Evolutionary conservation across 306 rosid species (phyloP).

Genomic region (Alnus glutinosa): DNA sequence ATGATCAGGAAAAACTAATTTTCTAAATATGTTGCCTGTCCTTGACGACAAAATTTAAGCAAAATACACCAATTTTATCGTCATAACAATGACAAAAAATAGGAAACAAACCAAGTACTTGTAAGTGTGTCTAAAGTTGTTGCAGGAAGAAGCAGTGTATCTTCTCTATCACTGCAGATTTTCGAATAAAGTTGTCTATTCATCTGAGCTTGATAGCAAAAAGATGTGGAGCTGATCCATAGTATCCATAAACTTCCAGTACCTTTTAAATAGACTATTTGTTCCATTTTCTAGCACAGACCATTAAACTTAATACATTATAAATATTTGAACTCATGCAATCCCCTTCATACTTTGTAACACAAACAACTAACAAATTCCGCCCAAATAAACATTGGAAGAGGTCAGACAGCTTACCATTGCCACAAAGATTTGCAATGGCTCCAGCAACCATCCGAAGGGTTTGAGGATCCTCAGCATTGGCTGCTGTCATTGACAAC

Average conservation of each 20-base stretch:
- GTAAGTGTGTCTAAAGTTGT: not conserved
- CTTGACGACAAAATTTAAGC: not conserved
- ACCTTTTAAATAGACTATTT: not conserved
- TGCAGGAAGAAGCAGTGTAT: not conserved
- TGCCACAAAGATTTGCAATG: conserved; percentile 95
- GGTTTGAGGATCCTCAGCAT: conserved; percentile 95
- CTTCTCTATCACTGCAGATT: not conserved
- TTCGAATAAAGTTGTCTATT: not conserved
- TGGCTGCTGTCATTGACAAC: conserved; percentile 75
- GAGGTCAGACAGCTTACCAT: conserved; percentile 59
- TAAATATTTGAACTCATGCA: not conserved
- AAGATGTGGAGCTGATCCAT: not conserved
- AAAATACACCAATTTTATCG: not conserved
- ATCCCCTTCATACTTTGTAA: conserved; percentile 8
- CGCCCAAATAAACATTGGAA: conserved; percentile 7
- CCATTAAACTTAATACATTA: not conserved
- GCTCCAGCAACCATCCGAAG: conserved; percentile 99
- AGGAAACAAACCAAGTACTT: not conserved
- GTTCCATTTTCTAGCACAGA: not conserved
- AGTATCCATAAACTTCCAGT: not conserved
- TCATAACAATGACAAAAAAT: not conserved
- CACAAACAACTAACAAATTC: conserved; percentile 17
- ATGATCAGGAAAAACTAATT: not conserved
- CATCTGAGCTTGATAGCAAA: not conserved
- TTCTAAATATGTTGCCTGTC: not conserved